Evolutionary conservation across 1,284 basidiomycete species (phyloP).

Genomic region (Tilletiaria anomala): DNA sequence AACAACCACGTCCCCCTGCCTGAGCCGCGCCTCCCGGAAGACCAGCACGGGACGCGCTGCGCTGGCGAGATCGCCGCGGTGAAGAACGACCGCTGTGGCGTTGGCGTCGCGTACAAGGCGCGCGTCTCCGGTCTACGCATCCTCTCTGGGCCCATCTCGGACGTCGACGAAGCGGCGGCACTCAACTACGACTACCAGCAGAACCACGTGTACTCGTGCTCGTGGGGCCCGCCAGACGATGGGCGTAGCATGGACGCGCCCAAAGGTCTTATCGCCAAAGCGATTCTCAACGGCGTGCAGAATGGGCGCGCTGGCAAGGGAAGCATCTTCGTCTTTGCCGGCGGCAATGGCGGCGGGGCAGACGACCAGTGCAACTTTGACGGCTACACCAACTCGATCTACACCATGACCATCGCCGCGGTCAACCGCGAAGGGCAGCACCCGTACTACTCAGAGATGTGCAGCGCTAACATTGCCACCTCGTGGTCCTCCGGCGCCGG

Average conservation of each 20-base stretch:
- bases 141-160: constrained; percentile 86
- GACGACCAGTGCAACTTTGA: constrained; percentile 99
- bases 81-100: constrained; percentile 87
- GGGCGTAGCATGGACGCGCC: constrained; percentile 91
- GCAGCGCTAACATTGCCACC: constrained; percentile 89
- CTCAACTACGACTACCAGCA: constrained; percentile 87
- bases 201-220: constrained; percentile 86
- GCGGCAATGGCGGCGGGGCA: constrained; percentile 79
- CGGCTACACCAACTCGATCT: constrained; percentile 96
- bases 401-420: constrained; percentile 86
- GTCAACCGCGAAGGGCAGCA: constrained; percentile 82
- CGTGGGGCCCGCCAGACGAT: constrained; percentile 95
- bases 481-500: constrained; percentile 93
- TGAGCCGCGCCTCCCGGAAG: constrained; percentile 71
- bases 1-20: constrained; percentile 83
- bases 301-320: constrained; percentile 81
- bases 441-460: constrained; percentile 93
- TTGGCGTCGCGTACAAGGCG: constrained; percentile 83
- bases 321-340: constrained; percentile 90
- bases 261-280: constrained; percentile 77
- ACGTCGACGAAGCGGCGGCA: constrained; percentile 91
- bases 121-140: constrained; percentile 89
- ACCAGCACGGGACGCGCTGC: constrained; percentile 94
- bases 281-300: constrained; percentile 84
- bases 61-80: constrained; percentile 94